Evolutionary conservation across 2,329 filamentous ascomycete species (phyloP).

Genomic region (Colletotrichum sp.): DNA sequence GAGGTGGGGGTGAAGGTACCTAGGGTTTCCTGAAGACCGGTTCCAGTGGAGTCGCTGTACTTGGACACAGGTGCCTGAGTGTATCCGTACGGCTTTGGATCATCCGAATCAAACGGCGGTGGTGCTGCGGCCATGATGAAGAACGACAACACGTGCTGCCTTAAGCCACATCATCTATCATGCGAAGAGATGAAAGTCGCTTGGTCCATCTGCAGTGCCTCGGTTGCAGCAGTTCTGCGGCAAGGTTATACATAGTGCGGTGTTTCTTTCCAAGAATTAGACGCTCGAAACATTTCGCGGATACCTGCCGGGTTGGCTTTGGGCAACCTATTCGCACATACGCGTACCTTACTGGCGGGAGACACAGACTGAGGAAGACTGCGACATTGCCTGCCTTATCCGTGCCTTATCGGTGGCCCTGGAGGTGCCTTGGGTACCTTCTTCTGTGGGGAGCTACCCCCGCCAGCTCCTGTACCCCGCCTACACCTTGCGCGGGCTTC

Average conservation of each 20-base stretch:
- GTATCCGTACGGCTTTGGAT: neutral
- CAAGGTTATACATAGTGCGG: neutral
- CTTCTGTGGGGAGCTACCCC: constrained; percentile 14
- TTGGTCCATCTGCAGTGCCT: neutral
- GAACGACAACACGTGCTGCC: neutral
- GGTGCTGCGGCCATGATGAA: neutral
- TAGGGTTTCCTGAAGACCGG: neutral
- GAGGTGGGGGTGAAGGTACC: neutral
- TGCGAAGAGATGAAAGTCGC: neutral
- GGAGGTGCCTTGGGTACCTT: neutral
- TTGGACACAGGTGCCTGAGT: neutral
- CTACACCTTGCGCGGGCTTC: neutral
- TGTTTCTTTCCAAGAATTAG: neutral
- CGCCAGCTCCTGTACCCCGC: constrained; percentile 14
- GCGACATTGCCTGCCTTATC: neutral
- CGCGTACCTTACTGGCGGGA: neutral
- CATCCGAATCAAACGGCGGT: neutral
- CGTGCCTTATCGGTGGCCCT: neutral
- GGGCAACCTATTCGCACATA: neutral
- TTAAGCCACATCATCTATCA: neutral
- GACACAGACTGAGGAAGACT: neutral
- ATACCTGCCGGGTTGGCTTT: neutral
- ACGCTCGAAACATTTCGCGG: neutral
- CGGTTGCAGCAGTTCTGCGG: neutral
- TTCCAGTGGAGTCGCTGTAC: neutral